Conservation (phyloP, 352 stramenopile genomes). For the Aphanomyces invadans region DNA sequence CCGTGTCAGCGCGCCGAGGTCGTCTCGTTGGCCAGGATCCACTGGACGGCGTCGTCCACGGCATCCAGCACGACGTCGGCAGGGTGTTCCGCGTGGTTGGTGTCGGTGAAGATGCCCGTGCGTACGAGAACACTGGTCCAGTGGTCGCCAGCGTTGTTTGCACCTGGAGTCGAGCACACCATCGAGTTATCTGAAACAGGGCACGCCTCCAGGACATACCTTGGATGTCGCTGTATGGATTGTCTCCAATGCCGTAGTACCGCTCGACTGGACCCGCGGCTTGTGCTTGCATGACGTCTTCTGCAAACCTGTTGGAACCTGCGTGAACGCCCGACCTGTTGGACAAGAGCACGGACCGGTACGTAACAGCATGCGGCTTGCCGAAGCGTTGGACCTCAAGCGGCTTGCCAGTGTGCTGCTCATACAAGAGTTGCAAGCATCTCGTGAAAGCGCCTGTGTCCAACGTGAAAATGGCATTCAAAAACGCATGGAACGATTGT, state of each 20-base stretch:
- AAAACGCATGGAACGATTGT: too few species aligned
- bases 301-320: slow-evolving; percentile 45
- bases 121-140: slow-evolving; percentile 84
- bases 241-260: slow-evolving; percentile 87
- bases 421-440: slow-evolving; percentile 65
- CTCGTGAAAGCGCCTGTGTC: slow-evolving; percentile 61
- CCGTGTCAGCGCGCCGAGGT: too few species aligned
- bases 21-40: slow-evolving; percentile 15
- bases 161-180: too few species aligned
- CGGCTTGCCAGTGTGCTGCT: slow-evolving; percentile 49
- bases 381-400: slow-evolving; percentile 74
- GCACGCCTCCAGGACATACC: too few species aligned
- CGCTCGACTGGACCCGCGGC: slow-evolving; percentile 35
- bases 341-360: slow-evolving; percentile 46
- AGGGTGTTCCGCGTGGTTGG: slow-evolving; percentile 41
- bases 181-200: too few species aligned
- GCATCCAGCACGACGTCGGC: slow-evolving; percentile 53
- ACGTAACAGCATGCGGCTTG: slow-evolving; percentile 78
- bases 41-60: slow-evolving; percentile 67
- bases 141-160: slow-evolving; percentile 69
- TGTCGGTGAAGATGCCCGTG: slow-evolving; percentile 75
- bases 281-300: slow-evolving; percentile 52
- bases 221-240: slow-evolving; percentile 79
- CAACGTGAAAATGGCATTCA: slow-evolving; percentile 5
- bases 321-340: background rate